Percentiles rank a stretch among this genome's conserved stretches.
Evolutionary conservation across 305 asterid species (phyloP).

Genomic region (Caryopteris hybrid): DNA sequence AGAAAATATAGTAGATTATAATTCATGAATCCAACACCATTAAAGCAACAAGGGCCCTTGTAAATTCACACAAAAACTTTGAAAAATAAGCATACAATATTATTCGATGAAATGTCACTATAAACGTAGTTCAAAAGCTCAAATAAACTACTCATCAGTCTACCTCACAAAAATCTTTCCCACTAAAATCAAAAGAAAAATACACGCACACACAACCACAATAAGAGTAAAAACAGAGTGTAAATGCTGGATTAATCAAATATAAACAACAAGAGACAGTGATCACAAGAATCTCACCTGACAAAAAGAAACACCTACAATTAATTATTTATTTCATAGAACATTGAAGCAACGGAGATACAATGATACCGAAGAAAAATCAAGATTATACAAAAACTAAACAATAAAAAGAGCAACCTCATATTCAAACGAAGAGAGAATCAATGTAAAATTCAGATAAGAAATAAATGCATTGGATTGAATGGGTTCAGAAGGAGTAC

Average conservation of each 20-base stretch:
- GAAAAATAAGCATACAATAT: neutral
- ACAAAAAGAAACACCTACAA: too few relatives aligned
- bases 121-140: neutral
- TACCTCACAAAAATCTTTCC: neutral
- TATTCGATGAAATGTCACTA: neutral
- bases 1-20: neutral
- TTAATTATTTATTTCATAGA: too few relatives aligned
- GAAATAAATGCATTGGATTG: too few relatives aligned
- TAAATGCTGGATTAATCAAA: too few relatives aligned
- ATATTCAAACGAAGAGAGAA: too few relatives aligned
- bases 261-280: neutral
- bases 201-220: neutral
- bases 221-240: neutral
- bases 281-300: neutral
- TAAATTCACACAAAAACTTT: neutral
- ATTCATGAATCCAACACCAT: neutral
- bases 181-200: neutral
- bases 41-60: neutral
- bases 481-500: too few relatives aligned
- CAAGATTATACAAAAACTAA: too few relatives aligned
- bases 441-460: too few relatives aligned
- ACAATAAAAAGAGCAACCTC: too few relatives aligned
- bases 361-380: too few relatives aligned
- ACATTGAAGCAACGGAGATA: neutral
- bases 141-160: neutral